A percentile compares a stretch with the other conserved stretches of the same genome.
Conservation (phyloP, 345 rosid species). For the Cardamine occulta region DNA sequence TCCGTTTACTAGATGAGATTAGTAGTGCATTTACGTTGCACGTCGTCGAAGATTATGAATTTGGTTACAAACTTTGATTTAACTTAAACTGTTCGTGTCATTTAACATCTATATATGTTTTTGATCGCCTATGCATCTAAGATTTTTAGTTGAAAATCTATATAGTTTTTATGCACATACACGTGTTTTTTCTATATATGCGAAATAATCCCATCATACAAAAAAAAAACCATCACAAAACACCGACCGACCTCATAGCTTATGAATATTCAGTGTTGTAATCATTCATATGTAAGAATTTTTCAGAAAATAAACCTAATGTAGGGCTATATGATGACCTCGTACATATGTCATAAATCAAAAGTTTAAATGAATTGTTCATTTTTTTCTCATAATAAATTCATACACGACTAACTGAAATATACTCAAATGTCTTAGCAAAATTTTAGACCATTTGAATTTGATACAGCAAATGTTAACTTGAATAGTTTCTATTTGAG, state of each 20-base stretch:
- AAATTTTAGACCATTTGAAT: slow-evolving; percentile 3
- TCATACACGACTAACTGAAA: not conserved
- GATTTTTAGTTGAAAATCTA: not conserved
- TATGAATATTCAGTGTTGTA: slow-evolving; percentile 13
- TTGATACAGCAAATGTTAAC: slow-evolving; percentile 4
- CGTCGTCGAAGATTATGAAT: not conserved
- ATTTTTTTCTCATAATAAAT: not conserved
- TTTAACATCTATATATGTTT: not conserved
- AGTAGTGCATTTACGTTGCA: not conserved
- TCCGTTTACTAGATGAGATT: not conserved
- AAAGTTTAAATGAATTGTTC: not conserved
- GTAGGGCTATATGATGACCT: slow-evolving; percentile 33
- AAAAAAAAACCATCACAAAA: slow-evolving; percentile 1
- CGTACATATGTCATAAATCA: slow-evolving; percentile 25
- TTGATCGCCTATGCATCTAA: not conserved
- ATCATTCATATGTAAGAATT: not conserved
- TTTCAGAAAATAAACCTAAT: not conserved
- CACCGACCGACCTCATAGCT: not conserved
- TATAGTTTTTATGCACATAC: not conserved
- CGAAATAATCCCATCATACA: not conserved
- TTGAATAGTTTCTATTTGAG: not conserved
- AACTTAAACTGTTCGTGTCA: not conserved
- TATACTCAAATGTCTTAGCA: not conserved
- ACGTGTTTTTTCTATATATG: not conserved
- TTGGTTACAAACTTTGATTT: not conserved